phyloP scores from a whole-genome alignment of 768 basidiomycete genomes.

The Lentinus brumalis region DNA sequence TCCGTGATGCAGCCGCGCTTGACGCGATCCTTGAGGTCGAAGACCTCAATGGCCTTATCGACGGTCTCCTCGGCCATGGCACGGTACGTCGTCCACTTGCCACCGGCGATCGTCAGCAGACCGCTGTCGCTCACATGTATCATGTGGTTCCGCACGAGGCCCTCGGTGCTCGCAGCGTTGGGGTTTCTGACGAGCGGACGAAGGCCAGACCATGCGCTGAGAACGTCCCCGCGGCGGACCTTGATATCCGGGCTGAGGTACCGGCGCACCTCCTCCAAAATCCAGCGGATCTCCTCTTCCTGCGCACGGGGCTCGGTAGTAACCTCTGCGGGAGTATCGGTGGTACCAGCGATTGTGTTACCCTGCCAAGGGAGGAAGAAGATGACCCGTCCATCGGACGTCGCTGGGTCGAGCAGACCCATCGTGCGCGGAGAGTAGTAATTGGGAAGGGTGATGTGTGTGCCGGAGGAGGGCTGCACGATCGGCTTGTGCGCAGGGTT shows the following conservation, averaged over 20 bases:
- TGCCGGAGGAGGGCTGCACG: slow-evolving; percentile 89
- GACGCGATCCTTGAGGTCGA: slow-evolving; percentile 57
- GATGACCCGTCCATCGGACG: slow-evolving; percentile 95
- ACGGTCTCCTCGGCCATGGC: slow-evolving; percentile 96
- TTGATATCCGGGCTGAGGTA: slow-evolving; percentile 93
- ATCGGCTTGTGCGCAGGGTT: slow-evolving; percentile 78
- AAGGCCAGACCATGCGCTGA: slow-evolving; percentile 93
- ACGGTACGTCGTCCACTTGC: slow-evolving; percentile 98
- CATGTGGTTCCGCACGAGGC: slow-evolving; percentile 91
- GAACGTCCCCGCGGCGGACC: slow-evolving; percentile 91
- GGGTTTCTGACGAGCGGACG: slow-evolving; percentile 89
- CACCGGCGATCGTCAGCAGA: slow-evolving; percentile 91
- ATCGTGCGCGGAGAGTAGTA: slow-evolving; percentile 95
- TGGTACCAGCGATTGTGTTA: slow-evolving; percentile 96
- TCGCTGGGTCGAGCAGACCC: slow-evolving; percentile 94
- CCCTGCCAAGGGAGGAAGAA: slow-evolving; percentile 99
- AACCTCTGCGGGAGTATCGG: slow-evolving; percentile 79
- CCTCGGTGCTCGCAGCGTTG: slow-evolving; percentile 72
- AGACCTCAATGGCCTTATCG: slow-evolving; percentile 81
- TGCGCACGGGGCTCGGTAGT: slow-evolving; percentile 74
- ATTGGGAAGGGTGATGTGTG: slow-evolving; percentile 95
- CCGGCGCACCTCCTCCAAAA: slow-evolving; percentile 87
- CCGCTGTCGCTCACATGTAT: slow-evolving; percentile 81
- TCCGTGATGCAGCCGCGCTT: slow-evolving; percentile 77
- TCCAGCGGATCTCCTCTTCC: slow-evolving; percentile 97